Base-by-base conservation (phyloP, 805 yeast species). In the Teunomyces cretensis region DNA sequence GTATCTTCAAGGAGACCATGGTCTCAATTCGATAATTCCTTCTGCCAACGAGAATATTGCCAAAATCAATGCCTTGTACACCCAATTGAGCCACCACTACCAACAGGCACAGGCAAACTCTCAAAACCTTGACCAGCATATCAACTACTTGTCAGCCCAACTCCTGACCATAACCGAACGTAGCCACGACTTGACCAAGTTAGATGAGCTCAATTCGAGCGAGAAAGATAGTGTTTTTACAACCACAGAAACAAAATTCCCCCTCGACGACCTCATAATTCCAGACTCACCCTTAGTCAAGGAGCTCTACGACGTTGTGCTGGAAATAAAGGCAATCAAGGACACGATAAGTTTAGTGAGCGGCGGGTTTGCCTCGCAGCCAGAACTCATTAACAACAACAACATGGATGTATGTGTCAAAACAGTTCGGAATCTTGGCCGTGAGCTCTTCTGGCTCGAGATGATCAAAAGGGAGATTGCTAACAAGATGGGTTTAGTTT, bases 251-350 rank as follows among this genome's bases (percentile, higher is more conserved):
- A 42, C 47, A 2, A 46, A 49, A 3, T 27, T 67, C 12, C 44
- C 50, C 6, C 50, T 71, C 26, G 74, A 70, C 39, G 69, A 68
- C n/a, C 46, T 72, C 15, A 58, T 69, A 4, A 58, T 66, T 6
- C 68, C 75, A 4, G 76, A 72, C 44, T 70, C 65, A 62, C 62
- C 63, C 5, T 49, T 69, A 30, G 70, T 69, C 42, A 49, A 43
- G 26, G 96, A 88, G 59, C 60, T 85, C 11, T 84, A 86, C 57
- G 77, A 77, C 15, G 66, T 84, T 1, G 79, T 80, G 0, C 76
- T 90, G 14, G 83, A 80, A 32, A 87, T 86, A 42, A 74, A 76
- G 48, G 87, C 96, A 1, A 75, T 83, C n/a, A 77, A 78, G 26
- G 96, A 91, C 57, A 72, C 91, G 0, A 56, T 78, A 9, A 72